Conservation (phyloP, 805 yeast species). For the Jamesozyma piceae region DNA sequence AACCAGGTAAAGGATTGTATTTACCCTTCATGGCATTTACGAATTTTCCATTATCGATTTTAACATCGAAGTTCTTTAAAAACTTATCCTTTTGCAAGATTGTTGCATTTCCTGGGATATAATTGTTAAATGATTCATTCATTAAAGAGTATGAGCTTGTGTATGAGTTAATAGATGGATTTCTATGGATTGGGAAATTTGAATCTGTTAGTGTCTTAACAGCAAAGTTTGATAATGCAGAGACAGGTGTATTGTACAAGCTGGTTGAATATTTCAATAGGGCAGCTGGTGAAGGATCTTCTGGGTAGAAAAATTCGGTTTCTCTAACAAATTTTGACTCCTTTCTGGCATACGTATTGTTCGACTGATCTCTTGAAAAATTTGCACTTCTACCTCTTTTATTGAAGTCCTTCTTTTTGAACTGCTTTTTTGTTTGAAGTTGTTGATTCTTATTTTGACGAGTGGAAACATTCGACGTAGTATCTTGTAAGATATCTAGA, state of each 20-base stretch:
- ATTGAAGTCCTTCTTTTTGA: background rate
- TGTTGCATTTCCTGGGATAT: constrained; percentile 48
- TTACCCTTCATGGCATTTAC: constrained; percentile 17
- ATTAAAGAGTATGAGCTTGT: constrained; percentile 42
- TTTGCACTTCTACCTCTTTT: background rate
- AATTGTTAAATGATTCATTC: constrained; percentile 42
- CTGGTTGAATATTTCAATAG: constrained; percentile 19
- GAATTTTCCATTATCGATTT: constrained; percentile 10
- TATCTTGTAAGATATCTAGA: background rate
- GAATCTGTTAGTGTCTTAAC: constrained; percentile 14
- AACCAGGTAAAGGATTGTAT: constrained; percentile 10
- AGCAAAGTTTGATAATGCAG: constrained; percentile 18
- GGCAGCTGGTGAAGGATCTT: constrained; percentile 20
- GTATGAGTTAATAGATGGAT: constrained; percentile 11
- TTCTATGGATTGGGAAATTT: constrained; percentile 21
- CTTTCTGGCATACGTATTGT: background rate
- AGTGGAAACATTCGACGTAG: background rate
- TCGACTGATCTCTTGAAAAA: background rate
- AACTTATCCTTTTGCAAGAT: constrained; percentile 19
- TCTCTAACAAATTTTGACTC: background rate
- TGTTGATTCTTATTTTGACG: background rate
- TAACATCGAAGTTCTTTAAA: constrained; percentile 15
- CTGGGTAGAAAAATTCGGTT: constrained; percentile 14
- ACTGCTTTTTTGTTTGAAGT: background rate
- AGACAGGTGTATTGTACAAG: constrained; percentile 11